phyloP scores from a whole-genome alignment of 2,329 filamentous ascomycete genomes.

The Cladosporium sp. region DNA sequence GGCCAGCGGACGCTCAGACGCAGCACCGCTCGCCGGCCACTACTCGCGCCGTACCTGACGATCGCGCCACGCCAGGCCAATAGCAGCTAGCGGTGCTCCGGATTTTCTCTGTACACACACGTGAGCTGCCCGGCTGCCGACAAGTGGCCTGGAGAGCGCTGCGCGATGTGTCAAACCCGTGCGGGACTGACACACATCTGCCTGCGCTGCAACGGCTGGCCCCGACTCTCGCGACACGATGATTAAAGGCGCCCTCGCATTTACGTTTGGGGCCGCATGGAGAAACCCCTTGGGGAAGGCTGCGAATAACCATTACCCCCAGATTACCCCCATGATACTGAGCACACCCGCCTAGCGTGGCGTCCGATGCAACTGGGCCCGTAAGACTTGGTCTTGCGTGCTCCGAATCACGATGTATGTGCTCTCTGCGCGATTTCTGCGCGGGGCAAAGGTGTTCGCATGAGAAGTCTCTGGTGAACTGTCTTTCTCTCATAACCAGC shows the following conservation, averaged over 20 bases:
- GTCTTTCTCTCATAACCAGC: constrained; percentile 8
- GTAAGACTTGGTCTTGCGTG: not conserved
- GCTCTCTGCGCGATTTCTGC: constrained; percentile 8
- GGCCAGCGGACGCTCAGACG: not conserved
- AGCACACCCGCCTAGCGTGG: constrained; percentile 2
- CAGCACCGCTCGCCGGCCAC: not conserved
- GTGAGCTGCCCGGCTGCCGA: constrained; percentile 1
- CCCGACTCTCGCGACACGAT: not conserved
- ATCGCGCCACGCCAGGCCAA: constrained; percentile 5
- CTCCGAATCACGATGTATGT: not conserved
- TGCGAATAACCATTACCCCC: not conserved
- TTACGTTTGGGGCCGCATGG: constrained; percentile 10
- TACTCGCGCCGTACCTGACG: constrained; percentile 11
- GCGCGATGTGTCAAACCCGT: constrained; percentile 5
- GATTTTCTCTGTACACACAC: constrained; percentile 5
- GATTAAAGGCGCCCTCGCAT: not conserved
- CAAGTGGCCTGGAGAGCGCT: not conserved
- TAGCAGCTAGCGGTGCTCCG: not conserved
- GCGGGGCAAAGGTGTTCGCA: not conserved
- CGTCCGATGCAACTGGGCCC: not conserved
- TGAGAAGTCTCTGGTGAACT: not conserved
- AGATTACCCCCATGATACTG: constrained; percentile 7
- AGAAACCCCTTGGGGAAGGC: constrained; percentile 10
- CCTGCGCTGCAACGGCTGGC: not conserved
- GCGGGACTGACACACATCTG: constrained; percentile 1